Conservation (phyloP, 2,329 filamentous ascomycete genomes). For the Sporothrix humicola region DNA sequence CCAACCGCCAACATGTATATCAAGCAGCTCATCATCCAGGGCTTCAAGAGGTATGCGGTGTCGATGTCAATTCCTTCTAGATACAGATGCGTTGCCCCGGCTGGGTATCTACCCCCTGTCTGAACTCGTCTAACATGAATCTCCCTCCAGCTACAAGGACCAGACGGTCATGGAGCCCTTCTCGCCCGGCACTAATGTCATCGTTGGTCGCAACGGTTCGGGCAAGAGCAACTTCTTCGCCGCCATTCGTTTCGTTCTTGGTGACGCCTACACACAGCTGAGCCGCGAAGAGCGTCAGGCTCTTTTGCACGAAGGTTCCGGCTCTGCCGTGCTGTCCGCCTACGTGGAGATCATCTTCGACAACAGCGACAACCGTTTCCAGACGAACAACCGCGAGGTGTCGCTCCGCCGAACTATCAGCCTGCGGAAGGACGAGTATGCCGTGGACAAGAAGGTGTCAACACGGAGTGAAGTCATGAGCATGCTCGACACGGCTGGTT, state of each 20-base stretch:
- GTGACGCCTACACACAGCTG: conserved; percentile 96
- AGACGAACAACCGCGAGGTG: conserved; percentile 88
- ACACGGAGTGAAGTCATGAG: conserved; percentile 95
- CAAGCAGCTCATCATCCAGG: conserved; percentile 99
- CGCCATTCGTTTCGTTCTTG: conserved; percentile 96
- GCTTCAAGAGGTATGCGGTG: conserved; percentile 87
- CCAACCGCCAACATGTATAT: conserved; percentile 78
- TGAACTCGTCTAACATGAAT: conserved; percentile 38
- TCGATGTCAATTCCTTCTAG: too few relatives aligned
- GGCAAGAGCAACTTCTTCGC: conserved; percentile 99
- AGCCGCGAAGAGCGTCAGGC: conserved; percentile 94
- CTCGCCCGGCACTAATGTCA: conserved; percentile 95
- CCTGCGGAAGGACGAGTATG: conserved; percentile 98
- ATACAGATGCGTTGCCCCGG: background rate
- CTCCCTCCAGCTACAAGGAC: conserved; percentile 84
- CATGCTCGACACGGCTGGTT: conserved; percentile 91
- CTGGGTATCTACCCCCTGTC: background rate
- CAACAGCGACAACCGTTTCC: conserved; percentile 94
- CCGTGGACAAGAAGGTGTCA: conserved; percentile 87
- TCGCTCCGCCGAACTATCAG: conserved; percentile 93
- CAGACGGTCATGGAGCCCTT: conserved; percentile 99
- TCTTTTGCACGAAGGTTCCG: conserved; percentile 95
- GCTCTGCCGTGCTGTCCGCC: conserved; percentile 98
- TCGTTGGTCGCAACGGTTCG: conserved; percentile 98
- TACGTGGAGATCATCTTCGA: conserved; percentile 99